Conservation (phyloP, 495 filamentous ascomycete genomes). For the Talaromyces proteolyticus region DNA sequence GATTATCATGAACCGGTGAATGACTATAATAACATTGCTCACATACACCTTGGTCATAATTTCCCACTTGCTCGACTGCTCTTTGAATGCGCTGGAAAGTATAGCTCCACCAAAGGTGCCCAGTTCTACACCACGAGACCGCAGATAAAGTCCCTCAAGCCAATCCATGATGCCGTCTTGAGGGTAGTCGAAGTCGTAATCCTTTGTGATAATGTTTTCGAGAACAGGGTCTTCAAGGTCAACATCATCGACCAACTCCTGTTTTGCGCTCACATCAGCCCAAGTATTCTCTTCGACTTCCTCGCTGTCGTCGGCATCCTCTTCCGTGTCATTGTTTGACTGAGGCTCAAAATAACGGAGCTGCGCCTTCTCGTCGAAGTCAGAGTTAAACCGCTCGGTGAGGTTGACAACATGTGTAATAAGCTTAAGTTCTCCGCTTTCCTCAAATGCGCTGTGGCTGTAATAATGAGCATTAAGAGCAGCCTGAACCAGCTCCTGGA, state of each 20-base stretch:
- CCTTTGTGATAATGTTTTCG: not conserved
- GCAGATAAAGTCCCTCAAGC: conserved; percentile 13
- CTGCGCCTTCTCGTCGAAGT: conserved; percentile 28
- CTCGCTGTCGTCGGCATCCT: not conserved
- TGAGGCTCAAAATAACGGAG: conserved; percentile 7
- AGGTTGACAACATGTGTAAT: conserved; percentile 33
- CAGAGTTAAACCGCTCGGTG: conserved; percentile 16
- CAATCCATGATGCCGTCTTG: conserved; percentile 14
- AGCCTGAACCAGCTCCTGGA: conserved; percentile 23
- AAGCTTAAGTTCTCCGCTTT: conserved; percentile 18
- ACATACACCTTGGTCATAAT: conserved; percentile 39
- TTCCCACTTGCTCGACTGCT: conserved; percentile 51
- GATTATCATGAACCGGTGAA: conserved; percentile 41
- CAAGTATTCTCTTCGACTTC: conserved; percentile 3
- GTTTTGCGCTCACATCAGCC: not conserved
- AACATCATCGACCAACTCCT: not conserved
- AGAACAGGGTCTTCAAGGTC: not conserved
- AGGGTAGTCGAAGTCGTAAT: conserved; percentile 12
- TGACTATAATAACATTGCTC: conserved; percentile 31
- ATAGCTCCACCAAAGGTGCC: conserved; percentile 25
- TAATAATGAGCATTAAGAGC: conserved; percentile 38
- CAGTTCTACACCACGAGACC: conserved; percentile 17
- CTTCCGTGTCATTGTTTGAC: not conserved
- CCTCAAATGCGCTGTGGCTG: conserved; percentile 22
- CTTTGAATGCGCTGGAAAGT: conserved; percentile 39